Evolutionary conservation across 2,329 filamentous ascomycete species (phyloP), one percentile per base, ranked within the genome.

Genomic region (Botryotinia calthae): DNA sequence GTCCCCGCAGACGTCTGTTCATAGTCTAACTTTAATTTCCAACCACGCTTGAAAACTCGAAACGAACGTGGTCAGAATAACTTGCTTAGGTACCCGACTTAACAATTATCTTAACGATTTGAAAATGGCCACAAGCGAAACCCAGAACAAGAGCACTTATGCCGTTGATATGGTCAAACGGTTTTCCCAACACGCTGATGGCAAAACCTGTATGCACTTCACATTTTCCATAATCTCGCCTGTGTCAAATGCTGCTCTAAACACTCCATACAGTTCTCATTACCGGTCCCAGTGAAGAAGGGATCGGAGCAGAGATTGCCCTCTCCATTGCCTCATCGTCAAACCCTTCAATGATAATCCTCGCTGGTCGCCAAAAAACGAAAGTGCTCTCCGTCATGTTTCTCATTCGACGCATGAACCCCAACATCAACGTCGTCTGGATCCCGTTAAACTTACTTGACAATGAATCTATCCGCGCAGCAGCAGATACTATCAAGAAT

Each of bases 241-340:
- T 6, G 1, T 22, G 22, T 48, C 63, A 0, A 25, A n/a, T 54
- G 42, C 31, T 66, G 20, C 44, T 51, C 12, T 34, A 66, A 44
- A 51, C 16, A 20, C 8, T 7, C 22, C n/a, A 66, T 28, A 28
- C 16, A 54, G 64, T 66, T 66, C 44, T 40, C 22, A 66, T 54
- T 25, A 66, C 64, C 5, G 64, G 64, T 1, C 64, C 64, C 4
- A 66, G 64, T 25, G 63, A 66, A 28, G 44, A 66, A 54, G 22
- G 46, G 2, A 31, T 54, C 7, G 31, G 64, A 4, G 64, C 64
- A 54, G 64, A 66, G 28, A 28, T 66, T 22, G 64, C 64, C 46
- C 64, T 66, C 31, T 66, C 63, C 31, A 40, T 66, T 37, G 44
- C 63, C 8, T 66, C 64, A 28, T 40, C 64, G n/a, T 66, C 64